A percentile compares a stretch with the other conserved stretches of the same genome.
These are phyloP conservation scores for Lachancea lanzarotensis DNA, from an alignment of 805 yeast genomes.

Conservation along the genomic window DNA sequence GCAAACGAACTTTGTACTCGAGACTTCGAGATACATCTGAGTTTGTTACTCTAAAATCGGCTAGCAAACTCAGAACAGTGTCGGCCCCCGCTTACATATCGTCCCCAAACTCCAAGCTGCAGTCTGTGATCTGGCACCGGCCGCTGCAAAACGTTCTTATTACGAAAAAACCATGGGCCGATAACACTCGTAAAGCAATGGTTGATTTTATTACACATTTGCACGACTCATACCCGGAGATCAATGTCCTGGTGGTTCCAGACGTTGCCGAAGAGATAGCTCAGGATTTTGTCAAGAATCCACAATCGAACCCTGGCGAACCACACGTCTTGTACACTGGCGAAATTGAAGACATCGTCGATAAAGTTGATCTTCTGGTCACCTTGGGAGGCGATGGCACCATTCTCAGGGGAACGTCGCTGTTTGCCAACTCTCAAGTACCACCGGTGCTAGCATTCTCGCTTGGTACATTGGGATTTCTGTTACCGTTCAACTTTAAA, in stretches of 20 bases:
- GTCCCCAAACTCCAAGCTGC: constrained; percentile 54
- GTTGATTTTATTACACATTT: constrained; percentile 56
- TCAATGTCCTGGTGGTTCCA: constrained; percentile 70
- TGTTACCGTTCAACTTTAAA: constrained; percentile 77
- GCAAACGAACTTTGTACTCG: constrained; percentile 7
- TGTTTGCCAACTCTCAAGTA: constrained; percentile 61
- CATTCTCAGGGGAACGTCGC: constrained; percentile 72
- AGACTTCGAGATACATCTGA: constrained; percentile 15
- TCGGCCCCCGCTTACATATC: constrained; percentile 47
- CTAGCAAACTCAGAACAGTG: constrained; percentile 25
- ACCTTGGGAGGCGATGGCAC: constrained; percentile 98
- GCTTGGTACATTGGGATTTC: constrained; percentile 83
- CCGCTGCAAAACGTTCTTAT: constrained; percentile 70
- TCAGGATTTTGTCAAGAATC: constrained; percentile 20
- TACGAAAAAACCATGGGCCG: constrained; percentile 80
- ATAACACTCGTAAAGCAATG: constrained; percentile 58
- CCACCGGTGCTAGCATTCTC: constrained; percentile 91
- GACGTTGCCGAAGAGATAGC: constrained; percentile 68
- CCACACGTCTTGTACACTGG: constrained; percentile 54
- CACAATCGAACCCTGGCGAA: constrained; percentile 24
- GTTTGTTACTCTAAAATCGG: constrained; percentile 30
- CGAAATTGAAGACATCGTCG: constrained; percentile 44
- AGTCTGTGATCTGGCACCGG: constrained; percentile 60
- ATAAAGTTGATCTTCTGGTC: constrained; percentile 71
- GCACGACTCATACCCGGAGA: constrained; percentile 54